phyloP scores from a whole-genome alignment of 2,329 filamentous ascomycete genomes.

The Alternaria viburni region DNA sequence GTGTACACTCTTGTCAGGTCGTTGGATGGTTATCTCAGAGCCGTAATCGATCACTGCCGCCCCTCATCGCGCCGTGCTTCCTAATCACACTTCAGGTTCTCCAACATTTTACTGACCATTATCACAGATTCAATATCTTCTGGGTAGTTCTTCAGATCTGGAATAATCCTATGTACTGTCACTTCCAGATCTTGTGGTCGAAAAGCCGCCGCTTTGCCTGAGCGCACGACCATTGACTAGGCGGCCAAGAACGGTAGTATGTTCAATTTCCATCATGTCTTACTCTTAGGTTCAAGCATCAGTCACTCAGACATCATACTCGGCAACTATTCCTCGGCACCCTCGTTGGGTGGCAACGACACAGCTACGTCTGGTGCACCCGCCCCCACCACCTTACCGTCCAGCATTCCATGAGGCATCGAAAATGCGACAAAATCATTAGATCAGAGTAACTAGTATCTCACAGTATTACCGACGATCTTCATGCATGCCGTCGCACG shows the following conservation, averaged over 20 bases:
- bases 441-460: slow-evolving; percentile 4
- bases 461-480: slow-evolving; percentile 20
- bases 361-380: neutral
- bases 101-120: neutral
- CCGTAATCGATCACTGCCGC: neutral
- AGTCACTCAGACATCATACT: neutral
- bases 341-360: neutral
- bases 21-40: neutral
- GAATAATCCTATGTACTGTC: neutral
- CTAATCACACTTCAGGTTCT: neutral
- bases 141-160: too few relatives aligned
- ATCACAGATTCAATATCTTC: neutral
- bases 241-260: neutral
- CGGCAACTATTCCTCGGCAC: neutral
- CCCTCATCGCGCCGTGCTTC: neutral
- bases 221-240: neutral
- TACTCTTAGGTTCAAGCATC: neutral
- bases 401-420: neutral
- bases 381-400: neutral
- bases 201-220: neutral
- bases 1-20: neutral
- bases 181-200: neutral
- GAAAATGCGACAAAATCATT: neutral
- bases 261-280: neutral
- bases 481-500: slow-evolving; percentile 24